phyloP scores from a whole-genome alignment of 257 asterid species.

The Fraxinus americana region DNA sequence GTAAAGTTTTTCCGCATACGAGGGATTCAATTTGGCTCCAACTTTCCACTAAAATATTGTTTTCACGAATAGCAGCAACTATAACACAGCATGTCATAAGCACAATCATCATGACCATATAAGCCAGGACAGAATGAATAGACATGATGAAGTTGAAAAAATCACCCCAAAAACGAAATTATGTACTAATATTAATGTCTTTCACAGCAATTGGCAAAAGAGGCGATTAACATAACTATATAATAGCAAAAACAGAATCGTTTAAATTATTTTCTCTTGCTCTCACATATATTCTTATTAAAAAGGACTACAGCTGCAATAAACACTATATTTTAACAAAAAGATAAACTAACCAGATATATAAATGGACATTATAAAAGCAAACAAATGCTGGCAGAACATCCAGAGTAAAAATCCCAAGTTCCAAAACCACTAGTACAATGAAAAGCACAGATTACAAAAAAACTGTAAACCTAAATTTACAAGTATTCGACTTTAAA shows the following conservation, averaged over 20 bases:
- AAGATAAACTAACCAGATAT: neutral
- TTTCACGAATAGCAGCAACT: neutral
- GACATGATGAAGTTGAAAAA: neutral
- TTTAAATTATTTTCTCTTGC: neutral
- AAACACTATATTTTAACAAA: neutral
- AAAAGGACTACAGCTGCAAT: too few species aligned
- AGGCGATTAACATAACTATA: neutral
- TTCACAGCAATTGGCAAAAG: neutral
- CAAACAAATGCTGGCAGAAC: neutral
- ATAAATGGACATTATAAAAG: neutral
- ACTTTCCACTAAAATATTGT: neutral
- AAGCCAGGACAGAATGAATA: neutral
- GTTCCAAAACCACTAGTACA: too few species aligned
- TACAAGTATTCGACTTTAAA: neutral
- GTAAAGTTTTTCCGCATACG: neutral
- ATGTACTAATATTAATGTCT: neutral
- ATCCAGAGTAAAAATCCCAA: neutral
- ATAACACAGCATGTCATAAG: neutral
- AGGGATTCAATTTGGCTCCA: neutral
- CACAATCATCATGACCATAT: neutral
- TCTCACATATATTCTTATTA: too few species aligned
- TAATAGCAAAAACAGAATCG: neutral
- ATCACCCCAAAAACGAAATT: neutral
- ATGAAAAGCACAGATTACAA: neutral
- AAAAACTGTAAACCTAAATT: neutral